Percentiles rank a stretch among this genome's conserved stretches.
Evolutionary conservation across 192 early-diverging fungal genomes (phyloP).

Genomic region (Backusella parvicylindrica): DNA sequence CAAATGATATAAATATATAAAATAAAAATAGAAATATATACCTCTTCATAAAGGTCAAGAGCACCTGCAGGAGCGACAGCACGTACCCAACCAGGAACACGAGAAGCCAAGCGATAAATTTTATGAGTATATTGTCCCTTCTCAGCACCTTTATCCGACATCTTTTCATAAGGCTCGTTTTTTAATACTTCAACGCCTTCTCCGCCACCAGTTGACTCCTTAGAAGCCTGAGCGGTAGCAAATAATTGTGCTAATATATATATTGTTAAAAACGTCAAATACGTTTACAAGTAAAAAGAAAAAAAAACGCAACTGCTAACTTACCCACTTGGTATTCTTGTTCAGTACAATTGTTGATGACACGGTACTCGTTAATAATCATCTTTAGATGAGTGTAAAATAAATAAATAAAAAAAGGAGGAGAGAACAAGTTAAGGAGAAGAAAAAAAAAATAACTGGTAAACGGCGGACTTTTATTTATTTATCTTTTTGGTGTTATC

Average conservation of each 20-base stretch:
- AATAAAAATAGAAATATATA: neutral
- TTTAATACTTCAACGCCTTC: slow-evolving; percentile 75
- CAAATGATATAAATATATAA: neutral
- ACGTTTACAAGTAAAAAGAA: neutral
- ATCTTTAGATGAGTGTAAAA: slow-evolving; percentile 29
- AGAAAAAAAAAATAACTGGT: neutral
- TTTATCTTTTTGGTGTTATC: neutral
- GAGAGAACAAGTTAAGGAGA: neutral
- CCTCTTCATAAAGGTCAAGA: slow-evolving; percentile 66
- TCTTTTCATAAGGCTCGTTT: slow-evolving; percentile 74
- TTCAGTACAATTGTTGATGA: slow-evolving; percentile 73
- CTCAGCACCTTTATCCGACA: slow-evolving; percentile 40
- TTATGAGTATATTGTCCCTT: slow-evolving; percentile 83
- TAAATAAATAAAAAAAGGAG: neutral
- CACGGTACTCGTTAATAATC: slow-evolving; percentile 72
- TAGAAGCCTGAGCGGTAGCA: slow-evolving; percentile 70
- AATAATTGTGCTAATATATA: slow-evolving; percentile 58
- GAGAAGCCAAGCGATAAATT: slow-evolving; percentile 55
- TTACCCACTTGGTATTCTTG: slow-evolving; percentile 63
- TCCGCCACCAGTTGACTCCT: slow-evolving; percentile 73
- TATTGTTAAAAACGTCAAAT: neutral
- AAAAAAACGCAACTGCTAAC: neutral
- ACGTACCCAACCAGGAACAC: slow-evolving; percentile 56
- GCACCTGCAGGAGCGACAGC: slow-evolving; percentile 58
- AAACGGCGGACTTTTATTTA: neutral